phyloP scores from a whole-genome alignment of 805 yeast genomes.

The Spathaspora passalidarum region DNA sequence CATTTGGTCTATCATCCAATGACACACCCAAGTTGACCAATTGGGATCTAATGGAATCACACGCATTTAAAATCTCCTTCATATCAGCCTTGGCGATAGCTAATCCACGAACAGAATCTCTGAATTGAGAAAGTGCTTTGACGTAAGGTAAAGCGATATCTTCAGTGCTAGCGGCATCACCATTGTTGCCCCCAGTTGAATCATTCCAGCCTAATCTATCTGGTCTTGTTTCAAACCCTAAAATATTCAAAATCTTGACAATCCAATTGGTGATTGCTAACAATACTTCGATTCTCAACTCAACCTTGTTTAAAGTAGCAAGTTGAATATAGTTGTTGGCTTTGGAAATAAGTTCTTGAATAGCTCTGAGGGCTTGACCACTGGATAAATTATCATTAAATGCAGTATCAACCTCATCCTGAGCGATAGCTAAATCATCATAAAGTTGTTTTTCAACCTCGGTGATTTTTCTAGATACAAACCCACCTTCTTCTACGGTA shows the following conservation, averaged over 20 bases:
- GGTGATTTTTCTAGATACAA: constrained; percentile 62
- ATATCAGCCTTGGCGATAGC: constrained; percentile 62
- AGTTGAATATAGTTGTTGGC: constrained; percentile 67
- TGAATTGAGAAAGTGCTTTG: constrained; percentile 69
- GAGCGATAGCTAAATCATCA: constrained; percentile 47
- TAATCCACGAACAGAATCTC: constrained; percentile 74
- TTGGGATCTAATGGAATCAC: constrained; percentile 73
- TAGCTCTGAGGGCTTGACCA: constrained; percentile 63
- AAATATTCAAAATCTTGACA: constrained; percentile 61
- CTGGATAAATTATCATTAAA: constrained; percentile 88
- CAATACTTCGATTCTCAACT: constrained; percentile 63
- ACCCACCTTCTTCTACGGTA: constrained; percentile 40
- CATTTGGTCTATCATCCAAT: constrained; percentile 82
- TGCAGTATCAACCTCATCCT: constrained; percentile 63
- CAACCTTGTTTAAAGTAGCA: constrained; percentile 40
- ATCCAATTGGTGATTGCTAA: constrained; percentile 64
- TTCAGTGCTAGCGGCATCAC: constrained; percentile 39
- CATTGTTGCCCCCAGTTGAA: constrained; percentile 13
- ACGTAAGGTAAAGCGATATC: constrained; percentile 78
- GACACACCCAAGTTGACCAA: constrained; percentile 75
- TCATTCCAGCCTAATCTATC: constrained; percentile 84
- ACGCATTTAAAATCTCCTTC: constrained; percentile 56
- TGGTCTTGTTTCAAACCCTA: constrained; percentile 72
- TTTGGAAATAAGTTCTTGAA: constrained; percentile 67
- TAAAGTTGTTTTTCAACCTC: constrained; percentile 54